Conservation (phyloP, 2,329 filamentous ascomycete species). For the Aotearoamyces nothofagi region DNA sequence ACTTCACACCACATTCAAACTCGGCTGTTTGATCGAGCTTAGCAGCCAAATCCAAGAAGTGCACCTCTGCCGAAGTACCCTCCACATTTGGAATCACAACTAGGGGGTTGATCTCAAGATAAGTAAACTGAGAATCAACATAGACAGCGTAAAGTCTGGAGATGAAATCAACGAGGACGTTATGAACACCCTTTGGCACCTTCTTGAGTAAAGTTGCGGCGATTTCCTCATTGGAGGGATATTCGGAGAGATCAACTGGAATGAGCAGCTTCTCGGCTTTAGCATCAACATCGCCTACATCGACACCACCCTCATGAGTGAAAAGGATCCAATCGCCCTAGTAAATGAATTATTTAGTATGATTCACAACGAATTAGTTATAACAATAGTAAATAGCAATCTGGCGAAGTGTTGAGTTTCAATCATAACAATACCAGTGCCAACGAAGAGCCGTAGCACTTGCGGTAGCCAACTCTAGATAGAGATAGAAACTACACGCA, state of each 20-base stretch:
- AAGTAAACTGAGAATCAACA: constrained; percentile 99
- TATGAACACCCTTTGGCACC: constrained; percentile 90
- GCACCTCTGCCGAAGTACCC: constrained; percentile 80
- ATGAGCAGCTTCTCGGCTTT: constrained; percentile 99
- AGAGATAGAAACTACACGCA: no score
- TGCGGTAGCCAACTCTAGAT: no score
- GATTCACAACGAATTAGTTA: no score
- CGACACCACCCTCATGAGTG: constrained; percentile 98
- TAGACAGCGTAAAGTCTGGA: constrained; percentile 96
- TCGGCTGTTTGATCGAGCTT: constrained; percentile 99
- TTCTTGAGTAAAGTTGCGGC: constrained; percentile 75
- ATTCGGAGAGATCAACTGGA: constrained; percentile 86
- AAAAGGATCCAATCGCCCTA: constrained; percentile 99
- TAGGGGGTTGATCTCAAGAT: constrained; percentile 98
- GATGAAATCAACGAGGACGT: constrained; percentile 98
- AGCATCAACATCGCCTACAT: constrained; percentile 96
- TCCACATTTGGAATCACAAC: constrained; percentile 93
- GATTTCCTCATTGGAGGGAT: constrained; percentile 92
- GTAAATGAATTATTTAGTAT: constrained; percentile 3
- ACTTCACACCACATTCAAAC: constrained; percentile 98
- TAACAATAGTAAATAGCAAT: no score
- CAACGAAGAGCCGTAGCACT: no score
- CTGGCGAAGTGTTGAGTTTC: no score
- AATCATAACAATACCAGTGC: no score
- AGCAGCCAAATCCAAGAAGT: constrained; percentile 97